Percentiles rank a stretch among this genome's conserved stretches.
These are phyloP conservation scores for Penicillium alfredii DNA, from an alignment of 495 filamentous ascomycete genomes.

Conservation along the genomic window DNA sequence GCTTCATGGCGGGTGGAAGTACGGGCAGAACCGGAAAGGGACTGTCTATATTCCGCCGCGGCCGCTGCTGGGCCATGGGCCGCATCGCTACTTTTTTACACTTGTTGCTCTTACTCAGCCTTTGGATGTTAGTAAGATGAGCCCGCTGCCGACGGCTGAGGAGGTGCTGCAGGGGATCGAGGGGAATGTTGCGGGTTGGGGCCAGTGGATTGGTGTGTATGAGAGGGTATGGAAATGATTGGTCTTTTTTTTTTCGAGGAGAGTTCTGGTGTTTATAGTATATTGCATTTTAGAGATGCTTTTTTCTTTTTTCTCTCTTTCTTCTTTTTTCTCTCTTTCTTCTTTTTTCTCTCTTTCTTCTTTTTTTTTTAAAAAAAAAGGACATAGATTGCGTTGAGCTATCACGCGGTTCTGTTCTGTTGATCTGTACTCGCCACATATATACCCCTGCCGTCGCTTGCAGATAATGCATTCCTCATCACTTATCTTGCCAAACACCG, in stretches of 20 bases:
- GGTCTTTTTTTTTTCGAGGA: not conserved
- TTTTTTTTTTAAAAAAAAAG: too few species aligned
- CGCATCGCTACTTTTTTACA: constrained; percentile 47
- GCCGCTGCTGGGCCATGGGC: constrained; percentile 41
- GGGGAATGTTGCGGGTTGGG: constrained; percentile 47
- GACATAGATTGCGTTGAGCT: too few species aligned
- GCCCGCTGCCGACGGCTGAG: constrained; percentile 9
- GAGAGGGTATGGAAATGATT: constrained; percentile 32
- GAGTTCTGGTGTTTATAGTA: constrained; percentile 1
- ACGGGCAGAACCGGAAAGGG: constrained; percentile 35
- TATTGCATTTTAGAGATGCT: too few species aligned
- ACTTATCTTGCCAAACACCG: too few species aligned
- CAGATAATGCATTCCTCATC: too few species aligned
- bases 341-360: constrained; percentile 4
- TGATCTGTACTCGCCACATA: too few species aligned
- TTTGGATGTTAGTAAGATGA: constrained; percentile 29
- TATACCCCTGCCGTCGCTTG: too few species aligned
- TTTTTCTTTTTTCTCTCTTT: too few species aligned
- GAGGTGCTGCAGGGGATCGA: constrained; percentile 34
- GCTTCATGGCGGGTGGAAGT: constrained; percentile 42
- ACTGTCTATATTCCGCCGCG: constrained; percentile 35
- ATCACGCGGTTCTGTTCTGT: too few species aligned
- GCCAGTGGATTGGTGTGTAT: constrained; percentile 44
- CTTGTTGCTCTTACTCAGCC: constrained; percentile 40
- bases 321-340: too few species aligned